Evolutionary conservation across 2,329 filamentous ascomycete species (phyloP), one percentile per base, ranked within the genome.

Genomic region (Dactylellina cionopaga): DNA sequence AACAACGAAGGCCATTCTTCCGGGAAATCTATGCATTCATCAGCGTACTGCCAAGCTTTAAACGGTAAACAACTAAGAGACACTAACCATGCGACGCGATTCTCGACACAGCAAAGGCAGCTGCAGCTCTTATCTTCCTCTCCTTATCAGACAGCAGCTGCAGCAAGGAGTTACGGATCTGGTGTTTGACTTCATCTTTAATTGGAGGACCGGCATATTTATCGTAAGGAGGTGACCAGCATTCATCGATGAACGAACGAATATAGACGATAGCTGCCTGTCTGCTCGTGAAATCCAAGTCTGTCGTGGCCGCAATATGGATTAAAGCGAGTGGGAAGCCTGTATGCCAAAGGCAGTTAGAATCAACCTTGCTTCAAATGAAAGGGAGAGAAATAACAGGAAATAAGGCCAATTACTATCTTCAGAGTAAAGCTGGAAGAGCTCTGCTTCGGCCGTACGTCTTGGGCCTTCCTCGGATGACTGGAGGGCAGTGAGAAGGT

Each of bases 1-100:
- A 99, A 87, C 43, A 99, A 87, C 75, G 87, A 87, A n/a, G 93
- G 92, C 95, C 95, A 99, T 78, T 93, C 87, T 71, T 97, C 92
- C 58, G 95, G 95, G 79, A 96, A 98, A 82, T 99, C 95, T 78
- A 89, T 11, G 19, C 4, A 13, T 43, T 52, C 17, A 33, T 69
- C 7, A 54, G 37, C 41, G 13, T 41, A 51, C 49, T 54, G 55
- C 44, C 5, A 17, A n/a, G 15, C 39, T 41, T 31, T 22, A 25
- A n/a, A 27, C 3, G 25, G n/a, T 15, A 13, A 15, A 9, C 22
- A n/a, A 22, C 35, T 7, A 17, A 49, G 9, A 49, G 13, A 41
- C 54, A 73, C 75, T 4, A 49, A 77, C 76, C 76, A 60, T 74
- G 72, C 75, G 89, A 90, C 64, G 95, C 95, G 76, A 99, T 96